Base-by-base conservation (phyloP, 345 rosid species). In the Populus pruinosa region DNA sequence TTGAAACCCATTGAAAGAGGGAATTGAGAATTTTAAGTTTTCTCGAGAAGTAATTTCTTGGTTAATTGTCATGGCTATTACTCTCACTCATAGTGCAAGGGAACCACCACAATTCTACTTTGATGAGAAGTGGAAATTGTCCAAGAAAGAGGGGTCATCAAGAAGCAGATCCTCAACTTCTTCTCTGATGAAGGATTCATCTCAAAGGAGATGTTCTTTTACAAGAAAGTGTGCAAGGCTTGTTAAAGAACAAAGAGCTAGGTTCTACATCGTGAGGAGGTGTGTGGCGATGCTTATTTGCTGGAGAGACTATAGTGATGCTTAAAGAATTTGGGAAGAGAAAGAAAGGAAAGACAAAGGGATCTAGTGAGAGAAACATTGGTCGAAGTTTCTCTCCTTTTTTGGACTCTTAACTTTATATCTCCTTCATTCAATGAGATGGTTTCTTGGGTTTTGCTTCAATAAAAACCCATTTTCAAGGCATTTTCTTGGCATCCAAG, bases 231-330 rank as follows among this genome's bases (percentile, higher is more conserved):
- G 99, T 62, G 93, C 96, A 0, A 89, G 89, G 66, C 77, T 96
- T 71, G 93, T 96, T 23, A 88, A 90, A 71, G 98, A 96, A 76
- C 99, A 96, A 56, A 83, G 99, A 81, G 98, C 99, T 64, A 87
- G 93, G 50, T 96, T 96, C 85, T 96, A 96, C 76, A 96, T 96
- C 88, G 82, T 93, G 90, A 81, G 99, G 79, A 90, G 97, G 9
- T 96, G 99, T 72, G 93, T 96, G 0, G 81, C 90, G 69, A 93
- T 96, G 96, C 97, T 96, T 72, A 86, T 96, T 43, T 96, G 99
- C 87, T 96, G 98, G 99, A 89, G 88, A 47, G 98, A 96, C 39
- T 92, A 89, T 72, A 82, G 88, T 5, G 97, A 96, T 79, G 87
- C 94, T 80, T 93, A 79, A 90, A 33, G 3, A 6, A 3, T 17